phyloP scores from a whole-genome alignment of 441 rosid genomes.

The Raphanus hybrid region DNA sequence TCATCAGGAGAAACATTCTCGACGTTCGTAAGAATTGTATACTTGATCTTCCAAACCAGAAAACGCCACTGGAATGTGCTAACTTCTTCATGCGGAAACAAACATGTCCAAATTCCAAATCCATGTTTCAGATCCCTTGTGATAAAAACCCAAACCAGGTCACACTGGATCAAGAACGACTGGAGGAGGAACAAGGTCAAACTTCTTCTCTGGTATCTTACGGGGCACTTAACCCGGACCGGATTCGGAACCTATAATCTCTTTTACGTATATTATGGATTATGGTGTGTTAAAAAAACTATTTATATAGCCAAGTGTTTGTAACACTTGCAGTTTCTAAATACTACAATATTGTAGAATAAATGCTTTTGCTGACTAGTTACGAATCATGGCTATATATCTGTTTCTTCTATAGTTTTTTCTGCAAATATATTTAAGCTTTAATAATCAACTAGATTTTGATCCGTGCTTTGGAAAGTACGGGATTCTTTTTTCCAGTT shows the following conservation, averaged over 20 bases:
- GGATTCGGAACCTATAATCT: conserved; percentile 28
- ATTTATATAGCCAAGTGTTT: conserved; percentile 20
- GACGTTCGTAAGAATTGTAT: conserved; percentile 73
- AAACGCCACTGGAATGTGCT: conserved; percentile 61
- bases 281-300: background rate
- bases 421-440: too few relatives aligned
- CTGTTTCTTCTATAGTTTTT: too few relatives aligned
- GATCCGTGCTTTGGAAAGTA: too few relatives aligned
- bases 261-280: background rate
- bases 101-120: conserved; percentile 57
- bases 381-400: too few relatives aligned
- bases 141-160: conserved; percentile 21
- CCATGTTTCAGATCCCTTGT: conserved; percentile 57
- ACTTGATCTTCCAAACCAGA: conserved; percentile 67
- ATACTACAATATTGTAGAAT: background rate
- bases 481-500: too few relatives aligned
- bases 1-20: conserved; percentile 57
- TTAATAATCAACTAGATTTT: too few relatives aligned
- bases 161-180: conserved; percentile 25
- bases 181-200: background rate
- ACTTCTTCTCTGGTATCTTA: conserved; percentile 26
- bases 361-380: too few relatives aligned
- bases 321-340: background rate
- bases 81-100: conserved; percentile 54
- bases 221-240: conserved; percentile 33